These are phyloP conservation scores for Pseudonitzschia pungens DNA, from an alignment of 108 stramenopile genomes.

Conservation along the genomic window DNA sequence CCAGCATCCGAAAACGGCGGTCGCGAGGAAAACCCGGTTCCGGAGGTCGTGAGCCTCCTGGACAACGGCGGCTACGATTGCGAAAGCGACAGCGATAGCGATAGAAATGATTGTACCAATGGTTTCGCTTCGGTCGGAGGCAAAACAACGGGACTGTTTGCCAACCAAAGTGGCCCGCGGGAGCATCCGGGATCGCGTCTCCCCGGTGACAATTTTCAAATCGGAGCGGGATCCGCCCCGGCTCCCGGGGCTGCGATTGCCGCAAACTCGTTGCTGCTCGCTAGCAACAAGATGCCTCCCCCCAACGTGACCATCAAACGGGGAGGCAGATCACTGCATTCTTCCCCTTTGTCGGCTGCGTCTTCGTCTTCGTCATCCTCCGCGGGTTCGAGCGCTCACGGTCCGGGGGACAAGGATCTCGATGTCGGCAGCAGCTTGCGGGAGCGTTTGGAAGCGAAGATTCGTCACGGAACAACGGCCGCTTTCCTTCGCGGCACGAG, in stretches of 20 bases:
- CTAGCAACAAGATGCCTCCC: not conserved
- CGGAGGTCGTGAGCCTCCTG: conserved; percentile 8
- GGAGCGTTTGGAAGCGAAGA: conserved; percentile 8
- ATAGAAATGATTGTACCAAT: not conserved
- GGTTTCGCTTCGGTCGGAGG: not conserved
- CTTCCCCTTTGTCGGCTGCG: too few relatives aligned
- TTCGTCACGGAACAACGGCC: not conserved
- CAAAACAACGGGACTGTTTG: not conserved
- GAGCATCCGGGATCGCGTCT: too few relatives aligned
- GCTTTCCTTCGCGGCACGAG: too few relatives aligned
- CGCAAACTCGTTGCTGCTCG: too few relatives aligned
- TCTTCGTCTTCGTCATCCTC: not conserved
- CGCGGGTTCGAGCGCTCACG: not conserved
- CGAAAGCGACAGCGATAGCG: not conserved
- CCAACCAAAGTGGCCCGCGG: too few relatives aligned
- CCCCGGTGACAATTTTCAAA: too few relatives aligned
- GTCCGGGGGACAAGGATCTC: not conserved
- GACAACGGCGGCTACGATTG: not conserved
- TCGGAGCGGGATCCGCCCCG: too few relatives aligned
- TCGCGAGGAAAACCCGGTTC: not conserved
- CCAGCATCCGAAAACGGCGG: not conserved
- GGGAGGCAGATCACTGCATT: not conserved
- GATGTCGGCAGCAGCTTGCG: not conserved
- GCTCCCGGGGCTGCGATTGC: too few relatives aligned
- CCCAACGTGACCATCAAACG: not conserved